phyloP scores from a whole-genome alignment of 805 yeast genomes.

The Maudiozyma serrabonitensis region DNA sequence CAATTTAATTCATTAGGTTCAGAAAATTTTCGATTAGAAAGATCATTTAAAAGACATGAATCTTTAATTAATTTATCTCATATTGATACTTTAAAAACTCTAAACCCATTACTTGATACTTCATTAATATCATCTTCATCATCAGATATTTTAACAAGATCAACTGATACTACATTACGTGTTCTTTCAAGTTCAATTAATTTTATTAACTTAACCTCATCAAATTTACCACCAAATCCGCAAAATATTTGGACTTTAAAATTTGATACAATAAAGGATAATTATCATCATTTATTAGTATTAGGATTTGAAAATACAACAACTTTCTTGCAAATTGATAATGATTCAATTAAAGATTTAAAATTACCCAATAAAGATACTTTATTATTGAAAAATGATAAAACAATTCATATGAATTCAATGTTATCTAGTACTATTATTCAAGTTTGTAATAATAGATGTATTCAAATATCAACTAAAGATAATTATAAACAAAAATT shows the following conservation, averaged over 20 bases:
- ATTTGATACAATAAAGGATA: constrained; percentile 20
- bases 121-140: not conserved
- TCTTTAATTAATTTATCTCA: constrained; percentile 48
- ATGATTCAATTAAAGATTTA: constrained; percentile 59
- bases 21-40: constrained; percentile 15
- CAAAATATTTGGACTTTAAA: constrained; percentile 56
- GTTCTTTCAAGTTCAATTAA: constrained; percentile 46
- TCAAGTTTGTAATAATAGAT: constrained; percentile 65
- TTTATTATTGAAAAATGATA: constrained; percentile 45
- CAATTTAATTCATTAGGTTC: constrained; percentile 74
- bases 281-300: constrained; percentile 18
- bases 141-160: constrained; percentile 19
- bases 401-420: constrained; percentile 61
- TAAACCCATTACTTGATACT: constrained; percentile 39
- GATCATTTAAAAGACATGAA: constrained; percentile 14
- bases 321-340: constrained; percentile 16
- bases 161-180: constrained; percentile 32
- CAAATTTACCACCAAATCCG: constrained; percentile 65
- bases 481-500: constrained; percentile 27
- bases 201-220: constrained; percentile 53
- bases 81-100: constrained; percentile 37
- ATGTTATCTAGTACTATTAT: constrained; percentile 54
- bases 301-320: constrained; percentile 17
- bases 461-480: constrained; percentile 44
- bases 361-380: constrained; percentile 59